These are phyloP conservation scores for Cyclaneusma minus DNA, from an alignment of 2,329 filamentous ascomycete genomes.

Conservation along the genomic window DNA sequence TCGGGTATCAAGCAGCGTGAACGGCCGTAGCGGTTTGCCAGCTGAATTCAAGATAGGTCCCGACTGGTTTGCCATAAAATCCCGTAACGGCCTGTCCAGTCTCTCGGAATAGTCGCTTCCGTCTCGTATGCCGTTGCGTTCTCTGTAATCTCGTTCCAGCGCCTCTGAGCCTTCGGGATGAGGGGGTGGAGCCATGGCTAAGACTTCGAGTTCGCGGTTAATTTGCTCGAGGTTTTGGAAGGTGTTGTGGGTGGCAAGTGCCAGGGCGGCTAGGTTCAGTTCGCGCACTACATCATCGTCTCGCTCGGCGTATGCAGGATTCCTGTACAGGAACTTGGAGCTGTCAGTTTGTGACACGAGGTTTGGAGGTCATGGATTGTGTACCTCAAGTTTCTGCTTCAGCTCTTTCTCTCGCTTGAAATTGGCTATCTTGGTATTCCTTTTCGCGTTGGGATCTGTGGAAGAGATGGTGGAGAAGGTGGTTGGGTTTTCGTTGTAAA, in stretches of 20 bases:
- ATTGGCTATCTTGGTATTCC: slow-evolving; percentile 73
- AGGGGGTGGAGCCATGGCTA: slow-evolving; percentile 53
- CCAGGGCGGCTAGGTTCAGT: slow-evolving; percentile 61
- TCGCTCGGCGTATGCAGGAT: slow-evolving; percentile 44
- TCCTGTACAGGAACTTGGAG: slow-evolving; percentile 38
- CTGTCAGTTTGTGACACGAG: slow-evolving; percentile 19
- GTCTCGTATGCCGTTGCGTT: slow-evolving; percentile 22
- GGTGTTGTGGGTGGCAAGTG: slow-evolving; percentile 59
- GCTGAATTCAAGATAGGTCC: slow-evolving; percentile 63
- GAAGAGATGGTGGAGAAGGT: slow-evolving; percentile 57
- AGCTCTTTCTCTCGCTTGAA: slow-evolving; percentile 78
- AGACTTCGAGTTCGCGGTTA: slow-evolving; percentile 68
- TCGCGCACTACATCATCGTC: slow-evolving; percentile 78
- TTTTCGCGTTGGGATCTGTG: slow-evolving; percentile 47
- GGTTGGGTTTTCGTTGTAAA: slow-evolving; percentile 57
- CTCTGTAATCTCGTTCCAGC: slow-evolving; percentile 30
- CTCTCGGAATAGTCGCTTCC: slow-evolving; percentile 51
- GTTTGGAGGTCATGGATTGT: slow-evolving; percentile 26
- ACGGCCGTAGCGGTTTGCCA: slow-evolving; percentile 80
- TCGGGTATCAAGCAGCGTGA: slow-evolving; percentile 68
- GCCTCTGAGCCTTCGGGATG: slow-evolving; percentile 25
- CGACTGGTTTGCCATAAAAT: slow-evolving; percentile 31
- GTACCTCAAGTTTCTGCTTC: slow-evolving; percentile 63
- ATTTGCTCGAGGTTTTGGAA: slow-evolving; percentile 82
- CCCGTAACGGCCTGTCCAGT: slow-evolving; percentile 49